These are phyloP conservation scores for Cercophora scortea DNA, from an alignment of 495 filamentous ascomycete species.

Conservation along the genomic window DNA sequence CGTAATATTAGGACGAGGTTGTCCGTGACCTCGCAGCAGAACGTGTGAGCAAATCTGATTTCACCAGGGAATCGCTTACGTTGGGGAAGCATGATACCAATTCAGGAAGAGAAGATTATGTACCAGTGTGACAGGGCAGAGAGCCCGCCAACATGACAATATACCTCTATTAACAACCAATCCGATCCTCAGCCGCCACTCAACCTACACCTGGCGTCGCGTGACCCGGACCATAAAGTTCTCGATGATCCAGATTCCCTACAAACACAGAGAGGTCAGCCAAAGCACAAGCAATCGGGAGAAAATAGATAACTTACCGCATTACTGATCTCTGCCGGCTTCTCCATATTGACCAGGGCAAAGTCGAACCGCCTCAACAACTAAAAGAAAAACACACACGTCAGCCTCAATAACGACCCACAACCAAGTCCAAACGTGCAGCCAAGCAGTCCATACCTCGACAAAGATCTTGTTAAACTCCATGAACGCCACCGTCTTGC, in stretches of 20 bases:
- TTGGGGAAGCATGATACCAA: too few relatives aligned
- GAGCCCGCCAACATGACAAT: too few relatives aligned
- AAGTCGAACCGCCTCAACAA: conserved; percentile 41
- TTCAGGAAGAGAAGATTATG: too few relatives aligned
- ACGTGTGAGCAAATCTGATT: too few relatives aligned
- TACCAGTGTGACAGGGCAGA: too few relatives aligned
- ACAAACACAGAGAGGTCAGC: background rate
- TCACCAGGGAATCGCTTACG: too few relatives aligned
- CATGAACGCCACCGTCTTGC: conserved; percentile 34
- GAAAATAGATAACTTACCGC: background rate
- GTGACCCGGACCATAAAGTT: conserved; percentile 4
- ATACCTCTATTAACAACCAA: too few relatives aligned
- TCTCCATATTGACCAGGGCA: conserved; percentile 2
- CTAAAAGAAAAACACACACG: conserved; percentile 11
- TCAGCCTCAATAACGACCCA: background rate
- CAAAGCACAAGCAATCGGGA: background rate
- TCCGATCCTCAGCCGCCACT: too few relatives aligned
- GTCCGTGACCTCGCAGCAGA: too few relatives aligned
- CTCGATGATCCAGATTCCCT: conserved; percentile 9
- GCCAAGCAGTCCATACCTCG: conserved; percentile 33
- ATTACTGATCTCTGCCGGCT: conserved; percentile 3
- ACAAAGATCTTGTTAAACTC: conserved; percentile 52
- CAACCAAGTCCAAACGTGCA: background rate
- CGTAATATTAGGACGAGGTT: too few relatives aligned
- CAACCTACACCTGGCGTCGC: background rate